Evolutionary conservation across 345 rosid species (phyloP), one percentile per base, ranked within the genome.

Genomic region (Lumnitzera racemosa): DNA sequence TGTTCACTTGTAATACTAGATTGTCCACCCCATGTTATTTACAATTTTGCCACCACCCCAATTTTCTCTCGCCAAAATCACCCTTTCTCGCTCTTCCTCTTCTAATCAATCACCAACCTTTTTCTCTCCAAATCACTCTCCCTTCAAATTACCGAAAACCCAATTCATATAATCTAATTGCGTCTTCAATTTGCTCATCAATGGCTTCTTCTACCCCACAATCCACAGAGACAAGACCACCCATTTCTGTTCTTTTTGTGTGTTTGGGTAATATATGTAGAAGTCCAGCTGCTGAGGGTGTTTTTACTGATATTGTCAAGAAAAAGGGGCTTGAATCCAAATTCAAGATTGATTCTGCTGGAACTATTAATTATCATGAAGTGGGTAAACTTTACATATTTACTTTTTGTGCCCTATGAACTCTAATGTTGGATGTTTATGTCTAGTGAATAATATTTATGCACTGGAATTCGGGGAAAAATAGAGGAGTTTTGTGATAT

Each of bases 261-360:
- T 92, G 97, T 70, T 78, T 85, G 2, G 99, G 99, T 36, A 89
- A 92, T 73, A 92, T 87, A 55, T 92, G 97, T 64, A 80, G 97
- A 25, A 94, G 99, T 69, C 99, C 97, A 56, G 95, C 96, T 58
- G 99, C 99, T 3, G 99, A 94, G 83, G 97, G 90, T 48, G 97
- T 94, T 58, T 87, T 94, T 13, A 84, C 75, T 51, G 89, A 87
- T 61, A 67, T 87, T 53, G 96, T 94, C 46, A 86, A 77, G 61
- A 87, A 79, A 74, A 77, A 85, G 78, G 83, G 86, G 24, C 77
- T 87, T 13, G 87, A 79, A 17, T 83, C 89, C 60, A 70, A 76
- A 36, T 89, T 92, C 80, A 77, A 68, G 59, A 87, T 92, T 27
- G 98, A 89, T 74, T 92, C 99, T 60, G 99, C 96, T 24, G 99